phyloP scores from a whole-genome alignment of 768 basidiomycete species.

The Termitomyces sp. region DNA sequence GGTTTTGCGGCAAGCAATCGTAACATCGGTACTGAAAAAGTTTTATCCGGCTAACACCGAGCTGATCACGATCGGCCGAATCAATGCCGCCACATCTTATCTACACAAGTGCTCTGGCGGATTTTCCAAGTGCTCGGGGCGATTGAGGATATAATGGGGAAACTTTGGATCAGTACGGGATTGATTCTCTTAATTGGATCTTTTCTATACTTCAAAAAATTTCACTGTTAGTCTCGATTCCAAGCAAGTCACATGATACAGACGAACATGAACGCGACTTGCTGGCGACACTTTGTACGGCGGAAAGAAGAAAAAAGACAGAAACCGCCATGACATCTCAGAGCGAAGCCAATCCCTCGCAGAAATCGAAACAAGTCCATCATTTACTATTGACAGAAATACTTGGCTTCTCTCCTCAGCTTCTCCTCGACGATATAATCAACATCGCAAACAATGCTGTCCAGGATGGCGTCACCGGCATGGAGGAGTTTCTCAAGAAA shows the following conservation, averaged over 20 bases:
- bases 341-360: slow-evolving; percentile 2
- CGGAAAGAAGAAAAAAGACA: no score
- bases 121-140: no score
- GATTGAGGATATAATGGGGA: no score
- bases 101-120: no score
- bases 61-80: slow-evolving; percentile 17
- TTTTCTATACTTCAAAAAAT: no score
- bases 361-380: slow-evolving; percentile 18
- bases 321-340: slow-evolving; percentile 1
- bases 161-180: no score
- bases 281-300: no score
- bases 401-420: slow-evolving; percentile 79
- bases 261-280: no score
- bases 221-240: no score
- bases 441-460: slow-evolving; percentile 79
- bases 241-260: no score
- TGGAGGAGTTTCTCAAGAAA: slow-evolving; percentile 70
- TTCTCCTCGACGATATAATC: slow-evolving; percentile 81
- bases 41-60: slow-evolving; percentile 17
- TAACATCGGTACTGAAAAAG: slow-evolving; percentile 26
- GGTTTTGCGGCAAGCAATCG: slow-evolving; percentile 28
- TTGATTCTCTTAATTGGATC: no score
- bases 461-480: slow-evolving; percentile 69
- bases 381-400: slow-evolving; percentile 63
- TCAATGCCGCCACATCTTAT: neutral